Evolutionary conservation across 129 eudicot genomes (phyloP).

Genomic region (Chrysanthemum makinoi): DNA sequence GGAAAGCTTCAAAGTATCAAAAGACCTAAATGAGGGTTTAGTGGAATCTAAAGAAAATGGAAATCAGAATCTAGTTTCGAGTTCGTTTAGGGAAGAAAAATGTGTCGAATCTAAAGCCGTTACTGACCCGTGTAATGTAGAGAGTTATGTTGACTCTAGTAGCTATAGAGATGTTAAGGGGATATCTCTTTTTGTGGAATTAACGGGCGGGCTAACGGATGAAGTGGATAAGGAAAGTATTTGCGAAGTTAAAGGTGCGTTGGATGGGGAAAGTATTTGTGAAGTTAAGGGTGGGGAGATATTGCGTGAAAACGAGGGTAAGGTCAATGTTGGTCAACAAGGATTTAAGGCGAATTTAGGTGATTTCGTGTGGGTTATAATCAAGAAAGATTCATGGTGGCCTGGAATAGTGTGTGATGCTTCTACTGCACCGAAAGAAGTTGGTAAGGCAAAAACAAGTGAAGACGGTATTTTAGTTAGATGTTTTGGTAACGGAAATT

Average conservation of each 20-base stretch:
- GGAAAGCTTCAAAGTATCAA: constrained; percentile 41
- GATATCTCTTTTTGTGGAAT: constrained; percentile 57
- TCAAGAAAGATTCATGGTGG: constrained; percentile 45
- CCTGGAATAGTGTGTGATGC: constrained; percentile 47
- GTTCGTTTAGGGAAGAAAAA: constrained; percentile 21
- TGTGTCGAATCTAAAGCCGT: constrained; percentile 28
- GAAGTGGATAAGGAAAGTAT: constrained; percentile 4
- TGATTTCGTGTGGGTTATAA: constrained; percentile 57
- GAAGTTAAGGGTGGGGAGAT: constrained; percentile 1
- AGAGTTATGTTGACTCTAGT: constrained; percentile 24
- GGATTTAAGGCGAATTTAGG: constrained; percentile 34
- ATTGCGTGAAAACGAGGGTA: constrained; percentile 16
- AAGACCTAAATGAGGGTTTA: constrained; percentile 50
- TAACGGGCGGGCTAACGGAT: constrained; percentile 29
- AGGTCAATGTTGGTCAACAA: constrained; percentile 17
- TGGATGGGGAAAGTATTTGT: neutral
- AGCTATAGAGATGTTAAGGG: constrained; percentile 39
- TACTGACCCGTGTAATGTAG: constrained; percentile 16
- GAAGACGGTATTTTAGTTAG: constrained; percentile 36
- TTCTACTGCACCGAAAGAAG: constrained; percentile 34
- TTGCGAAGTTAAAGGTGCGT: neutral
- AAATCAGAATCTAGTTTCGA: constrained; percentile 14
- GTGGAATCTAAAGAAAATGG: constrained; percentile 26
- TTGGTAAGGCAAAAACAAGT: neutral
- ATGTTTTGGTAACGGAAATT: constrained; percentile 44